phyloP scores from a whole-genome alignment of 371 early-diverging fungal species.

The Mucor racemosus region DNA sequence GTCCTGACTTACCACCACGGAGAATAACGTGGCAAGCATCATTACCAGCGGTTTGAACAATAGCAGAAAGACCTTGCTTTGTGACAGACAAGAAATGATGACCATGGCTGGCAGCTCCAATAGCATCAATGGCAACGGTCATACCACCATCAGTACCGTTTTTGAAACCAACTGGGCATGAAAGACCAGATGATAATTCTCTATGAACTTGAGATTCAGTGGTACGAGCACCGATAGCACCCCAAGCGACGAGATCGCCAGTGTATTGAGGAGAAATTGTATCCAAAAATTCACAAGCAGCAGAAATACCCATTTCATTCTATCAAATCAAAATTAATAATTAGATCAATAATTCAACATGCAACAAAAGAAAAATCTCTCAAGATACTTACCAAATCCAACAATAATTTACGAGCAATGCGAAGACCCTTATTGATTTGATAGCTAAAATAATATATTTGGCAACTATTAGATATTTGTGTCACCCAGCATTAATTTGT shows the following conservation, averaged over 20 bases:
- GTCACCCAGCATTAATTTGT: background rate
- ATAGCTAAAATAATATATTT: slow-evolving; percentile 50
- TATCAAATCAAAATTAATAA: background rate
- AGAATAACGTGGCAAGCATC: slow-evolving; percentile 82
- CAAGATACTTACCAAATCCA: slow-evolving; percentile 39
- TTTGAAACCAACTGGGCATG: slow-evolving; percentile 96
- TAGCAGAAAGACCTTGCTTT: slow-evolving; percentile 91
- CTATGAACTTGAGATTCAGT: slow-evolving; percentile 94
- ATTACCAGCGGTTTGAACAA: slow-evolving; percentile 84
- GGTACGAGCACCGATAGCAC: slow-evolving; percentile 94
- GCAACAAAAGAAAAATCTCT: no score
- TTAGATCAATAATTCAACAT: no score
- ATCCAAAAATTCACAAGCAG: slow-evolving; percentile 90
- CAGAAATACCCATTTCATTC: slow-evolving; percentile 86
- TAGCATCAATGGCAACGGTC: slow-evolving; percentile 88
- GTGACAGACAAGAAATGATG: slow-evolving; percentile 95
- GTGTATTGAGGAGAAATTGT: slow-evolving; percentile 95
- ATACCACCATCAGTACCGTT: slow-evolving; percentile 93
- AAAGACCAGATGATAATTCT: slow-evolving; percentile 92
- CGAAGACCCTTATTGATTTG: slow-evolving; percentile 91
- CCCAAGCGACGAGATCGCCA: slow-evolving; percentile 93
- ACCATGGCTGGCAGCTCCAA: slow-evolving; percentile 81
- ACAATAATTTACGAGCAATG: slow-evolving; percentile 80
- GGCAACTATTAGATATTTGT: background rate
- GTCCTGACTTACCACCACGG: slow-evolving; percentile 85